Conservation (phyloP, 2,329 filamentous ascomycete genomes). For the Calonectria multiphialidica region DNA sequence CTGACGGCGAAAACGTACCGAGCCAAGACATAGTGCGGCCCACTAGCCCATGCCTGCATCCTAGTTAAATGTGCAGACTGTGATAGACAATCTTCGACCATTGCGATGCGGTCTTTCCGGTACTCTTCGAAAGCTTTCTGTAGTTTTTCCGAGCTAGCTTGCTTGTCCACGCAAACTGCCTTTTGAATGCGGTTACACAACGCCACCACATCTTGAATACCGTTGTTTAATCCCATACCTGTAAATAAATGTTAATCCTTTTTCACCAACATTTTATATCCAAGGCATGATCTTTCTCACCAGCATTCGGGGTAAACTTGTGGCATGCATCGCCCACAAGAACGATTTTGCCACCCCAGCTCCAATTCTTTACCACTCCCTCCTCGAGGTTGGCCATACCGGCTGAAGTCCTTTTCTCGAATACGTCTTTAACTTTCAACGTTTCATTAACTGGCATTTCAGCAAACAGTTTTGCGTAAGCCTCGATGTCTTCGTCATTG, state of each 20-base stretch:
- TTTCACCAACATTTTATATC: background rate
- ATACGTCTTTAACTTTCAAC: constrained; percentile 11
- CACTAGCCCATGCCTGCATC: background rate
- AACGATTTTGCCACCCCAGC: constrained; percentile 42
- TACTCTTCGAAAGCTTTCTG: background rate
- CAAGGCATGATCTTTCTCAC: background rate
- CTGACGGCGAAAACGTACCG: background rate
- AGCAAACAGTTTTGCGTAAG: background rate
- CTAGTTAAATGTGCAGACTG: background rate
- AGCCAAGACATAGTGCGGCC: background rate
- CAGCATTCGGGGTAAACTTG: constrained; percentile 47
- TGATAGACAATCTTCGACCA: background rate
- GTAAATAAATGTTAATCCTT: background rate
- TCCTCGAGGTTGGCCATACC: constrained; percentile 48
- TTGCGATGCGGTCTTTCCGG: background rate
- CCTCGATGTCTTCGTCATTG: constrained; percentile 1
- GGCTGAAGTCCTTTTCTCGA: background rate
- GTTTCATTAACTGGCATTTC: constrained; percentile 12
- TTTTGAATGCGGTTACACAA: constrained; percentile 8
- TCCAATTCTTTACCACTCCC: constrained; percentile 46
- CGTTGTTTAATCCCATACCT: constrained; percentile 46
- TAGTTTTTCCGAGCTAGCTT: background rate
- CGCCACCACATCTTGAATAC: constrained; percentile 15
- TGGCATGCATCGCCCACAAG: constrained; percentile 50
- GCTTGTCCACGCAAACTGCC: background rate